Evolutionary conservation across 495 filamentous ascomycete genomes (phyloP).

Genomic region (Tuber magnatum): DNA sequence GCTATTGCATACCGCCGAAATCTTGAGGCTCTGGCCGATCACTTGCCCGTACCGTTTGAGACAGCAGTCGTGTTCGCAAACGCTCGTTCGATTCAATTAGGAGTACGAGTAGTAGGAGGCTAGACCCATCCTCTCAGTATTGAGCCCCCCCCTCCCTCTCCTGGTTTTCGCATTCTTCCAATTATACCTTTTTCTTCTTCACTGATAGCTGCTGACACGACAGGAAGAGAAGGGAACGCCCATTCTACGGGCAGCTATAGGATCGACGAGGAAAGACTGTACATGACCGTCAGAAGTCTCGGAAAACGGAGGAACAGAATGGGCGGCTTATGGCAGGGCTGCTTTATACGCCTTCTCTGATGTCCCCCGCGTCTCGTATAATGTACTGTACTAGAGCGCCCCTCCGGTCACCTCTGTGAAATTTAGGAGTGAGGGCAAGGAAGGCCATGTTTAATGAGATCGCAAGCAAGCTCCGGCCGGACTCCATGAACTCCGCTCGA

Average conservation of each 20-base stretch:
- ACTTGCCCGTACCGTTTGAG: no score
- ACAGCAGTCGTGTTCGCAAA: no score
- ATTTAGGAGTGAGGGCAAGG: neutral
- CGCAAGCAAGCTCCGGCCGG: neutral
- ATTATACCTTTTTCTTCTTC: slow-evolving; percentile 26
- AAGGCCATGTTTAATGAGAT: neutral
- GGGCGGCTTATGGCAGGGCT: neutral
- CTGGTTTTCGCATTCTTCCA: slow-evolving; percentile 32
- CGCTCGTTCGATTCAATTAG: no score
- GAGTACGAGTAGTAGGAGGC: no score
- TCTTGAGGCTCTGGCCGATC: no score
- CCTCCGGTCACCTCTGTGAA: neutral
- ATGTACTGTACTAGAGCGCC: neutral
- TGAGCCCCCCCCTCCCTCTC: no score
- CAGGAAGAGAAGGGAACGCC: slow-evolving; percentile 4
- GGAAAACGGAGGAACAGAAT: neutral
- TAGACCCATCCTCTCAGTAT: no score
- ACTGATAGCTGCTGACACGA: slow-evolving; percentile 8
- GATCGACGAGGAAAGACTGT: slow-evolving; percentile 19
- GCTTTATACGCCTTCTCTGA: neutral
- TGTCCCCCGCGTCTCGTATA: neutral
- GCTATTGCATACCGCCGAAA: no score
- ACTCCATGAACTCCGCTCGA: neutral
- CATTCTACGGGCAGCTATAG: slow-evolving; percentile 10
- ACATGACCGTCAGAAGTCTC: neutral